A percentile compares a stretch with the other conserved stretches of the same genome.
Conservation (phyloP, 2,329 filamentous ascomycete species). For the Rhynchosporium graminicola region DNA sequence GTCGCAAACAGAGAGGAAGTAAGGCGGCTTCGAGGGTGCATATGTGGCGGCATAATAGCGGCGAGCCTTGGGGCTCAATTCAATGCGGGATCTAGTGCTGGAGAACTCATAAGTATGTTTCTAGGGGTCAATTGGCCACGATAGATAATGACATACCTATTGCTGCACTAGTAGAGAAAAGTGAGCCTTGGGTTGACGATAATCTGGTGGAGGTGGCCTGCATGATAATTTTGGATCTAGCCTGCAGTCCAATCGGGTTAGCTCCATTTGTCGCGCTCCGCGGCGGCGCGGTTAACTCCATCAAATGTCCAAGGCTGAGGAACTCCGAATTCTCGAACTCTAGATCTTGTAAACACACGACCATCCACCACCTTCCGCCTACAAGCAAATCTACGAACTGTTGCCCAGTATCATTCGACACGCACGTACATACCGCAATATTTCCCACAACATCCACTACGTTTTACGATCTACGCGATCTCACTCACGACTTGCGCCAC, state of each 20-base stretch:
- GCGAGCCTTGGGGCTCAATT: constrained; percentile 7
- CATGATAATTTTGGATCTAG: constrained; percentile 21
- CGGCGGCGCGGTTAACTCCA: constrained; percentile 10
- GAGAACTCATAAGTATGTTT: constrained; percentile 8
- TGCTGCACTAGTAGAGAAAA: constrained; percentile 16
- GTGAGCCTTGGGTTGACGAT: constrained; percentile 16
- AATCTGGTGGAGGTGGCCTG: constrained; percentile 8
- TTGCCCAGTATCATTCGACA: not conserved
- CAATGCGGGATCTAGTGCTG: constrained; percentile 30
- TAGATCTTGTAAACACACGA: constrained; percentile 13
- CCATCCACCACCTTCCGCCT: not conserved
- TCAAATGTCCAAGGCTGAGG: constrained; percentile 28
- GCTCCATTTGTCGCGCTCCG: constrained; percentile 13
- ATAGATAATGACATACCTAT: constrained; percentile 21
- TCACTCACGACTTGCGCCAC: constrained; percentile 11
- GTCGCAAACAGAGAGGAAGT: constrained; percentile 93
- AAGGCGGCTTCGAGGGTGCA: constrained; percentile 90
- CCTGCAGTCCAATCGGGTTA: constrained; percentile 20
- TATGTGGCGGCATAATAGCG: constrained; percentile 70
- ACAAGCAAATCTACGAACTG: no score
- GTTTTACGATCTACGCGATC: constrained; percentile 7
- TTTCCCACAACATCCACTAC: not conserved
- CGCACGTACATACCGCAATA: not conserved
- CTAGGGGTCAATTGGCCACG: constrained; percentile 14
- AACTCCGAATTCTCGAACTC: not conserved